Evolutionary conservation across 441 rosid genomes (phyloP).

Genomic region (Eutrema salsugineum): DNA sequence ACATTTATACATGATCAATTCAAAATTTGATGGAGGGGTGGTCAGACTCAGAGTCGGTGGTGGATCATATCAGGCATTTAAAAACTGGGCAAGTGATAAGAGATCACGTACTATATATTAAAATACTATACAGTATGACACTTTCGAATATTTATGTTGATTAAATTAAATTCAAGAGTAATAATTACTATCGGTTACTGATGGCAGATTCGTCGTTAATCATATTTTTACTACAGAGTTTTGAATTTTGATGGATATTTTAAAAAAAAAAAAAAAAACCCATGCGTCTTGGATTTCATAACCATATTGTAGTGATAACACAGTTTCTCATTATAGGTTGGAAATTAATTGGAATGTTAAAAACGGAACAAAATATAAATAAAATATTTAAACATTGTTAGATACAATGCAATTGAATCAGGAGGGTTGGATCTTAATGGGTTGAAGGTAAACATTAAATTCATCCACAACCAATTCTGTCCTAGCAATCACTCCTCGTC

Average conservation of each 20-base stretch:
- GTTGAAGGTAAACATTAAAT: slow-evolving; percentile 22
- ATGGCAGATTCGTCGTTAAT: too few species aligned
- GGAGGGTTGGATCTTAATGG: slow-evolving; percentile 12
- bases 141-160: too few species aligned
- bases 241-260: too few species aligned
- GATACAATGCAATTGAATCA: background rate
- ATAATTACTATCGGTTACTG: too few species aligned
- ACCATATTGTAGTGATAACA: background rate
- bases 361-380: too few species aligned
- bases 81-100: background rate
- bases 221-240: too few species aligned
- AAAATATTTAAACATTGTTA: background rate
- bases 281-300: too few species aligned
- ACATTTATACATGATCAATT: background rate
- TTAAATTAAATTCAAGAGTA: too few species aligned
- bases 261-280: too few species aligned
- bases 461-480: slow-evolving; percentile 20
- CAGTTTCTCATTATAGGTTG: too few species aligned
- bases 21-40: too few species aligned
- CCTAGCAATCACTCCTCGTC: slow-evolving; percentile 19
- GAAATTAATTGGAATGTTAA: too few species aligned
- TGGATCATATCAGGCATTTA: background rate
- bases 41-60: background rate
- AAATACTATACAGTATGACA: background rate
- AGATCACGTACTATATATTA: background rate